Evolutionary conservation across 2,329 filamentous ascomycete species (phyloP).

Genomic region (Elsinoe arachidis): DNA sequence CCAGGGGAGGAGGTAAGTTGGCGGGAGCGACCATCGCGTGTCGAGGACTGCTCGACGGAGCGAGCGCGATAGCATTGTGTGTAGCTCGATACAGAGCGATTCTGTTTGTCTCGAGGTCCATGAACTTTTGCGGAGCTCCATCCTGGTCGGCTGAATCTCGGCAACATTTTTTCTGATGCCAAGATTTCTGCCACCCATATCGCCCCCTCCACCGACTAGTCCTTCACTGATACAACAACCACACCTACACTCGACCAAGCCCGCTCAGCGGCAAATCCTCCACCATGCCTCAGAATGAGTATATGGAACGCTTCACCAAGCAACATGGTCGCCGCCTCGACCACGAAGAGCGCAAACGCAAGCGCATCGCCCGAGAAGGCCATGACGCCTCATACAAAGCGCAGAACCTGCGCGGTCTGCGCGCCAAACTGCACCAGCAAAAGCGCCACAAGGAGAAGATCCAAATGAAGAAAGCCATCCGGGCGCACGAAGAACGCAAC

Average conservation of each 20-base stretch:
- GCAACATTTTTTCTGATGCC: constrained; percentile 13
- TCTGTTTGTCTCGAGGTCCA: not conserved
- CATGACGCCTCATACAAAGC: constrained; percentile 85
- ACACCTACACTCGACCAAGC: not conserved
- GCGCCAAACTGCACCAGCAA: constrained; percentile 89
- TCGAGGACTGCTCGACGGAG: constrained; percentile 57
- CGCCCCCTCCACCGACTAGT: not conserved
- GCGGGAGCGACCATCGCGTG: constrained; percentile 45
- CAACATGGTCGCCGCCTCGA: constrained; percentile 53
- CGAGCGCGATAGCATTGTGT: constrained; percentile 41
- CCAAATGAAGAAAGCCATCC: constrained; percentile 92
- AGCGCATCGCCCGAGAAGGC: constrained; percentile 76
- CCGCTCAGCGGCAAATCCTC: constrained; percentile 14
- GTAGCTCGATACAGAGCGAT: constrained; percentile 15
- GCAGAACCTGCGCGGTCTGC: constrained; percentile 83
- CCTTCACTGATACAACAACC: not conserved
- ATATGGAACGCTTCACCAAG: constrained; percentile 65
- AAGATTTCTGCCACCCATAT: constrained; percentile 12
- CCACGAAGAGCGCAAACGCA: constrained; percentile 81
- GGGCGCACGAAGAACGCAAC: constrained; percentile 90
- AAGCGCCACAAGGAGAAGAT: constrained; percentile 96
- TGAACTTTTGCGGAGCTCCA: constrained; percentile 8
- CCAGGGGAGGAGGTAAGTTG: constrained; percentile 45
- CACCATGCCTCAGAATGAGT: constrained; percentile 70
- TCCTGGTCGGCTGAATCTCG: constrained; percentile 1